phyloP scores from a whole-genome alignment of 1,139 yeast genomes.

The Taiozyma sp. region DNA sequence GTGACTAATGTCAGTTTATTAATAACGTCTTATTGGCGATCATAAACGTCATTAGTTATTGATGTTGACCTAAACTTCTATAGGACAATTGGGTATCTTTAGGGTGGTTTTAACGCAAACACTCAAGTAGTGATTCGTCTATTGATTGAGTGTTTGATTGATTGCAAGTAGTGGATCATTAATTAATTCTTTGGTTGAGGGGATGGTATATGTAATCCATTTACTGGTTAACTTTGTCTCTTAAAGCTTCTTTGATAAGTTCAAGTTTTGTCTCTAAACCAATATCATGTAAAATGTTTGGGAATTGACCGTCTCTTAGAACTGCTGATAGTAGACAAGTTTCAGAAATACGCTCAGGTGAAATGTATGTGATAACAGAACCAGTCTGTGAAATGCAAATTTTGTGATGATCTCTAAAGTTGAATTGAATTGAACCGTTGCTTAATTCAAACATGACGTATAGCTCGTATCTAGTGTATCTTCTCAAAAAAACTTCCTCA shows the following conservation, averaged over 20 bases:
- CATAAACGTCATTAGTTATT: neutral
- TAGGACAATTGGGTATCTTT: neutral
- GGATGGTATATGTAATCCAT: neutral
- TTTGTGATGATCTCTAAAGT: conserved; percentile 93
- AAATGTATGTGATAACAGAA: conserved; percentile 72
- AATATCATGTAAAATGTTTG: conserved; percentile 53
- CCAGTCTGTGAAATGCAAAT: conserved; percentile 77
- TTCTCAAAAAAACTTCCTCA: conserved; percentile 70
- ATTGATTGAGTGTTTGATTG: neutral
- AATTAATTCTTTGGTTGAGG: neutral
- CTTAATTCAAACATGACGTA: conserved; percentile 92
- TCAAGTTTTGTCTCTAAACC: conserved; percentile 39
- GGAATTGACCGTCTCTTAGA: conserved; percentile 59
- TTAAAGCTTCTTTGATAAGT: conserved; percentile 26
- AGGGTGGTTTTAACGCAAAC: neutral
- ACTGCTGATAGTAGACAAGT: conserved; percentile 63
- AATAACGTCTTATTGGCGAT: neutral
- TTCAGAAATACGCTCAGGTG: conserved; percentile 70
- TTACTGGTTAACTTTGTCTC: conserved; percentile 20
- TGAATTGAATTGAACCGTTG: conserved; percentile 89
- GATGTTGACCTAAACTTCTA: neutral
- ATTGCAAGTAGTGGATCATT: neutral
- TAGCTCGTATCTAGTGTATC: conserved; percentile 74
- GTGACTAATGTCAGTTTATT: neutral
- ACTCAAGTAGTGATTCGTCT: neutral